Conservation (phyloP, 805 yeast species). For the Candida insectorum region DNA sequence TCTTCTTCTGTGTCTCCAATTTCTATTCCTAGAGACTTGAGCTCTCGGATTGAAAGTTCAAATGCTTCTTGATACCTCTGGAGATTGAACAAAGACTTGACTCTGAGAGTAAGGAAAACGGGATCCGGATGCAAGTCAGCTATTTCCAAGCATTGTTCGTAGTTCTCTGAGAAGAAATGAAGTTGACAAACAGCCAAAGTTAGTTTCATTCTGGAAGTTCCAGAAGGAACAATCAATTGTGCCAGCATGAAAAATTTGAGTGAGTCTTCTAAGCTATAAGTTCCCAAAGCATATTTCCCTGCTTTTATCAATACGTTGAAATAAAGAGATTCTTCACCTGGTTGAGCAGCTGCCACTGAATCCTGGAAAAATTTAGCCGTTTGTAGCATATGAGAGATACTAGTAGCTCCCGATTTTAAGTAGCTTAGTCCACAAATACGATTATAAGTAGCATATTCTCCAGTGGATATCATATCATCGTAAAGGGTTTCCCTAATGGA, state of each 20-base stretch:
- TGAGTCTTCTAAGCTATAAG: constrained; percentile 40
- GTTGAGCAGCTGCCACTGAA: constrained; percentile 29
- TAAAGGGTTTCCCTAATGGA: constrained; percentile 21
- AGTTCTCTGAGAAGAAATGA: constrained; percentile 23
- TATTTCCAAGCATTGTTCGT: constrained; percentile 31
- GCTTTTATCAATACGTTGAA: constrained; percentile 39
- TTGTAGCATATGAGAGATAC: too few species aligned
- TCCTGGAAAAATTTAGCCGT: constrained; percentile 20
- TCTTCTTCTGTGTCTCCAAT: constrained; percentile 23
- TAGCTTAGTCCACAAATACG: not conserved
- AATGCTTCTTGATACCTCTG: constrained; percentile 29
- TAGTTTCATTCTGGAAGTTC: constrained; percentile 18
- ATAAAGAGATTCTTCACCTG: constrained; percentile 35
- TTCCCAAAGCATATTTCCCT: constrained; percentile 42
- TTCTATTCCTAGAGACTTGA: constrained; percentile 33
- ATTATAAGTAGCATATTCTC: not conserved
- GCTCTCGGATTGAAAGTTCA: constrained; percentile 29
- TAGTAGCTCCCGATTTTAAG: constrained; percentile 35
- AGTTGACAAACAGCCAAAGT: constrained; percentile 32
- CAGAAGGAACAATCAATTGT: constrained; percentile 19
- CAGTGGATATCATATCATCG: not conserved
- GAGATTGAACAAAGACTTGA: constrained; percentile 32
- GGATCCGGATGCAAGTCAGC: constrained; percentile 31
- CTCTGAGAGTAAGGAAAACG: constrained; percentile 31
- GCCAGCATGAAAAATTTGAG: constrained; percentile 39